Percentiles rank a stretch among this genome's conserved stretches.
These are phyloP conservation scores for Sophora flavescens DNA, from an alignment of 306 rosid species.

Conservation along the genomic window DNA sequence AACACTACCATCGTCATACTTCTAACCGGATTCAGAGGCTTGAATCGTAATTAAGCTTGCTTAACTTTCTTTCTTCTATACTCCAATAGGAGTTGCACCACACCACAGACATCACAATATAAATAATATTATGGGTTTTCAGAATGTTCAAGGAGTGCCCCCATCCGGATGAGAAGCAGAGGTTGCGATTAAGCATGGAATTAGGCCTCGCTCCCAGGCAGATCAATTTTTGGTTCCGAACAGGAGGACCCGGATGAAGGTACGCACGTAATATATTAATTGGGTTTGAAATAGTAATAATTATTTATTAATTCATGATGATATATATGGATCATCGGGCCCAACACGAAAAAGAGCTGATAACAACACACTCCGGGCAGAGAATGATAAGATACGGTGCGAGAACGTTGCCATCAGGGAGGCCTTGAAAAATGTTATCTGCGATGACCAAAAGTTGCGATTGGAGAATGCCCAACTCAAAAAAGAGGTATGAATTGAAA, in stretches of 20 bases:
- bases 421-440: slow-evolving; percentile 86
- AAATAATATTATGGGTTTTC: slow-evolving; percentile 10
- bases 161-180: slow-evolving; percentile 96
- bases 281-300: too few relatives aligned
- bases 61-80: too few relatives aligned
- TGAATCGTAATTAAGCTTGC: slow-evolving; percentile 59
- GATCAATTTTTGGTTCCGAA: slow-evolving; percentile 98
- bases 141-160: slow-evolving; percentile 94
- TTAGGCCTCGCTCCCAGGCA: slow-evolving; percentile 93
- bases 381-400: slow-evolving; percentile 94
- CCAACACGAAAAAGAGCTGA: slow-evolving; percentile 88
- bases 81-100: neutral
- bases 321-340: slow-evolving; percentile 71
- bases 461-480: slow-evolving; percentile 90
- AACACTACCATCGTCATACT: slow-evolving; percentile 95
- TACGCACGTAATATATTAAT: too few relatives aligned
- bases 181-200: slow-evolving; percentile 84
- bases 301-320: too few relatives aligned
- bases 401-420: slow-evolving; percentile 94
- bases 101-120: too few relatives aligned
- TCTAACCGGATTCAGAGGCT: slow-evolving; percentile 93
- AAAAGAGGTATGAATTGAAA: slow-evolving; percentile 70
- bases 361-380: slow-evolving; percentile 75
- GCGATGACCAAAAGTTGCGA: slow-evolving; percentile 90
- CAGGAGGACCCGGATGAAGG: slow-evolving; percentile 96